Conservation (phyloP, 2,329 filamentous ascomycete species). For the Chaetomium strumarium region DNA sequence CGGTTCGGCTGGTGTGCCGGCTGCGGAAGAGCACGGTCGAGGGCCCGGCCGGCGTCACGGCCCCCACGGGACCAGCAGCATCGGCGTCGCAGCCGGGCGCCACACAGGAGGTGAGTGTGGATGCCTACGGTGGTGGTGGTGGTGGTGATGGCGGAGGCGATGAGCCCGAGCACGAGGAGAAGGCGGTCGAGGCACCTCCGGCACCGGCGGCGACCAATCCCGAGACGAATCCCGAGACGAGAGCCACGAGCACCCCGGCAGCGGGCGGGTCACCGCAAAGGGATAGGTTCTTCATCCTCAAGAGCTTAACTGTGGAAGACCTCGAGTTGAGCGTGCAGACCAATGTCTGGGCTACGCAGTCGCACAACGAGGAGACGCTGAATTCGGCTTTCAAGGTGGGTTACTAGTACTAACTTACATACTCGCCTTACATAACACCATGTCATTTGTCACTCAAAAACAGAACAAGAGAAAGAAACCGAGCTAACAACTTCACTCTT, state of each 20-base stretch:
- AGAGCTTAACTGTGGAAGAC: conserved; percentile 87
- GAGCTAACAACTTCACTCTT: background rate
- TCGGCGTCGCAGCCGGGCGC: conserved; percentile 24
- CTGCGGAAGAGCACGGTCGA: conserved; percentile 56
- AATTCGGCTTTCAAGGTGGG: conserved; percentile 77
- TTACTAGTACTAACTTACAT: no score
- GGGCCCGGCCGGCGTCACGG: conserved; percentile 40
- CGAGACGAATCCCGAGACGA: conserved; percentile 6
- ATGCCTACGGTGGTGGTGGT: no score
- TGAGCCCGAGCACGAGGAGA: background rate
- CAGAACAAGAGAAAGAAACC: background rate
- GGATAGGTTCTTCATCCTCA: conserved; percentile 86
- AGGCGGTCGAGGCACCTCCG: background rate
- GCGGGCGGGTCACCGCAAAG: conserved; percentile 31
- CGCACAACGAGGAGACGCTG: conserved; percentile 80
- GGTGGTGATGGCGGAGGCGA: background rate
- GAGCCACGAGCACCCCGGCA: conserved; percentile 16
- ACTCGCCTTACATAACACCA: background rate
- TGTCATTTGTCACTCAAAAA: background rate
- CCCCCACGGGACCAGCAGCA: conserved; percentile 50
- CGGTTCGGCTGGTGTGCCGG: conserved; percentile 78
- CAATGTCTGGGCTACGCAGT: conserved; percentile 88
- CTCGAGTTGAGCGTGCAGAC: conserved; percentile 82
- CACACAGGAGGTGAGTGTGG: conserved; percentile 10
- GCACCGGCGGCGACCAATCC: background rate